Percentiles rank a stretch among this genome's conserved stretches.
These are phyloP conservation scores for Picea engelmannii DNA, from an alignment of 83 land plant genomes.

Conservation along the genomic window DNA sequence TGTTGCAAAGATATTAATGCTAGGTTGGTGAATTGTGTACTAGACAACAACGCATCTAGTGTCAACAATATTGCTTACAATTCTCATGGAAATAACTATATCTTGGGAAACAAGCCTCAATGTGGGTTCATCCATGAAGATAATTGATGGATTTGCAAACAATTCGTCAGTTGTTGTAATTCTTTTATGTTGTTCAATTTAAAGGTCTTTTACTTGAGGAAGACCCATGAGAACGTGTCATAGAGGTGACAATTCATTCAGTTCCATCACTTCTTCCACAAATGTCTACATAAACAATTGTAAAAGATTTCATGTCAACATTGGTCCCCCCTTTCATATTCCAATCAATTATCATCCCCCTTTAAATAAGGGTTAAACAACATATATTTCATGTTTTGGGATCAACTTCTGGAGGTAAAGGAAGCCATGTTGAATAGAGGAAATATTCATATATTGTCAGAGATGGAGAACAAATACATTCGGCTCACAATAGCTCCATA, in stretches of 20 bases:
- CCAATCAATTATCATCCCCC: not conserved
- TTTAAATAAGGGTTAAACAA: not conserved
- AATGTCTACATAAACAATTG: not conserved
- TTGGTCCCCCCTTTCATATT: not conserved
- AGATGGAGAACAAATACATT: constrained; percentile 14
- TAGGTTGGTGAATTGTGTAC: constrained; percentile 5
- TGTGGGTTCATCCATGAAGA: not conserved
- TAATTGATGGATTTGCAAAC: not conserved
- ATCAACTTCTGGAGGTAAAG: constrained; percentile 15
- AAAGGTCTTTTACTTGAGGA: not conserved
- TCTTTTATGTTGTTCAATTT: not conserved
- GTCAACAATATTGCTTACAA: not conserved
- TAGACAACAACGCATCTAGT: not conserved
- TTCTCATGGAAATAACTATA: not conserved
- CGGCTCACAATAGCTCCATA: constrained; percentile 14
- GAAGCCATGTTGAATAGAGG: constrained; percentile 18
- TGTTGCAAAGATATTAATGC: constrained; percentile 2
- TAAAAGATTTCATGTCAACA: not conserved
- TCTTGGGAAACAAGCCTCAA: not conserved
- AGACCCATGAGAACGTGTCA: not conserved
- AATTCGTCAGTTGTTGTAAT: not conserved
- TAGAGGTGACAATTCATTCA: not conserved
- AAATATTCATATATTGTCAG: constrained; percentile 11
- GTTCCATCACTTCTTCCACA: not conserved
- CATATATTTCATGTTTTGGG: constrained; percentile 11